These are phyloP conservation scores for Mixia osmundae DNA, from an alignment of 1,284 basidiomycete genomes.

Conservation along the genomic window DNA sequence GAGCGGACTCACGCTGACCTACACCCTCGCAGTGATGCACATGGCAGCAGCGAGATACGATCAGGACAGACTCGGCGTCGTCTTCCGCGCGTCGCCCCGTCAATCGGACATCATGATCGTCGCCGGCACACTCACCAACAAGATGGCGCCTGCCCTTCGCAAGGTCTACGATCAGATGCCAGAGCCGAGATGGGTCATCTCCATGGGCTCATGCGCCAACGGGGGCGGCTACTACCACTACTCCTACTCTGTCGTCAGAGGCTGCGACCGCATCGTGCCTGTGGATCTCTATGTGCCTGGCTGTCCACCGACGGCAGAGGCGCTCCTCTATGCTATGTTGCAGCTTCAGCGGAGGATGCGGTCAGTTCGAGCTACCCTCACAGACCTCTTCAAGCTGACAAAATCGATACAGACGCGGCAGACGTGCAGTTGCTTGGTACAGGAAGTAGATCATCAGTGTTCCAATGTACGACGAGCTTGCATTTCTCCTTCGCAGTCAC, in stretches of 20 bases:
- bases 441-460: no score
- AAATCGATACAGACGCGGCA: no score
- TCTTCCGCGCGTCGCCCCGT: conserved; percentile 94
- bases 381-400: no score
- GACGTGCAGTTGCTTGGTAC: no score
- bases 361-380: no score
- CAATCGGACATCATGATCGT: conserved; percentile 95
- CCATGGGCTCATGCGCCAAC: conserved; percentile 98
- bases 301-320: conserved; percentile 41
- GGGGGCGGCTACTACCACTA: conserved; percentile 90
- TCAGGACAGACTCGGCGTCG: conserved; percentile 88
- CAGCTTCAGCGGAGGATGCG: conserved; percentile 89
- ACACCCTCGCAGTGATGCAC: conserved; percentile 31
- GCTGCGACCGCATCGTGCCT: conserved; percentile 97
- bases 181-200: conserved; percentile 65
- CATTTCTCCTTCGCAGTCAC: no score
- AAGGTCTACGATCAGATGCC: conserved; percentile 28
- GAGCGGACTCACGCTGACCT: neutral
- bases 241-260: conserved; percentile 94
- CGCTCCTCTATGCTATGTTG: conserved; percentile 39
- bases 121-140: conserved; percentile 95
- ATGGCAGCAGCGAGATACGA: conserved; percentile 98
- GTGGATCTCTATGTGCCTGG: conserved; percentile 84
- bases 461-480: no score
- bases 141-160: conserved; percentile 93